Conservation (phyloP, 2,329 filamentous ascomycete species). For the Calonectria fujianensis region DNA sequence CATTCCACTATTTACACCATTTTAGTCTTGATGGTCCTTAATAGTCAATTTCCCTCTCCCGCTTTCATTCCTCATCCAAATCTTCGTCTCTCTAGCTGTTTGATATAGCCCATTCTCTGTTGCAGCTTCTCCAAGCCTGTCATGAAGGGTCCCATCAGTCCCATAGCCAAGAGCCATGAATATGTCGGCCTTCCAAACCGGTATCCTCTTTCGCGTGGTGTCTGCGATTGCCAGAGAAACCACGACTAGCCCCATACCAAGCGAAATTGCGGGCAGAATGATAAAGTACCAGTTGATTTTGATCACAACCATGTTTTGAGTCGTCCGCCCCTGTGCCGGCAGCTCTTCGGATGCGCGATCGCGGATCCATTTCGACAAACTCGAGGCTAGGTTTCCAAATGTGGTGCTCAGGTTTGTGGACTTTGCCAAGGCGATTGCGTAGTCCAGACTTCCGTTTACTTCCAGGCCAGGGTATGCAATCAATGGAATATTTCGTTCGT, state of each 20-base stretch:
- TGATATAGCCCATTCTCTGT: not conserved
- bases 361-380: slow-evolving; percentile 43
- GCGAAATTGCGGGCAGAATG: not conserved
- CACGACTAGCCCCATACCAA: slow-evolving; percentile 13
- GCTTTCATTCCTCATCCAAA: not conserved
- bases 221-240: slow-evolving; percentile 13
- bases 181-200: slow-evolving; percentile 17
- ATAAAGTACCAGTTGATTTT: slow-evolving; percentile 34
- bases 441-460: fast-evolving
- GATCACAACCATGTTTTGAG: slow-evolving; percentile 1
- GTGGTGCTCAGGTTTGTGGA: not conserved
- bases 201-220: not conserved
- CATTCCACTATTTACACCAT: too few relatives aligned
- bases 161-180: slow-evolving; percentile 23
- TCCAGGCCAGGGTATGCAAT: slow-evolving; percentile 21
- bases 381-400: slow-evolving; percentile 30
- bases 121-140: not conserved
- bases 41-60: not conserved
- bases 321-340: not conserved
- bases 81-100: not conserved
- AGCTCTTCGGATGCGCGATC: slow-evolving; percentile 4
- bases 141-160: not conserved
- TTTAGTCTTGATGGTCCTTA: not conserved
- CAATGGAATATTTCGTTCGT: not conserved
- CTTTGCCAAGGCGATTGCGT: slow-evolving; percentile 25